Base-by-base conservation (phyloP, 2,329 filamentous ascomycete genomes). In the Trichoderma aggressivum region DNA sequence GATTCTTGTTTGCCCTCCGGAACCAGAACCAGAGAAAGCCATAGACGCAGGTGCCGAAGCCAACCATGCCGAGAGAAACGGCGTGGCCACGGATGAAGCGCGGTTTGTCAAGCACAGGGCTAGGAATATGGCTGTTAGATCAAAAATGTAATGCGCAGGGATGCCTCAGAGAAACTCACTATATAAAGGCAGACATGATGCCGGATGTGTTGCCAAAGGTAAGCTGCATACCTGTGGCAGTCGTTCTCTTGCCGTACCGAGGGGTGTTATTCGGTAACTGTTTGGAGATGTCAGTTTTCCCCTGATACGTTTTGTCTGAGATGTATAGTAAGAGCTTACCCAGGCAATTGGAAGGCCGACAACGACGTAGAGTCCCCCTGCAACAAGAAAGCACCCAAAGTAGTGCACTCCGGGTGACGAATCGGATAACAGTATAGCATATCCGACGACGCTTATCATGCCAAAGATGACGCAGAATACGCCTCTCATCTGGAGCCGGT, bases 361-460 rank as follows among this genome's bases (percentile, higher is more conserved):
- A 3, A 86, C 79, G 28, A 88, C 82, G 74, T 94, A 95, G 3
- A 95, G 78, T 0, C 92, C 92, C 72, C 89, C 85, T 0, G 92
- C 92, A 0, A 94, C 88, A n/a, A 95, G 81, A 78, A 94, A 91
- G 73, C 91, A 94, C 74, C 82, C 92, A 74, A 92, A 91, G 76
- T 94, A 94, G 74, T 91, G 90, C 7, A 89, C 91, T 0, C 88
- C 89, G 0, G 87, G 83, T 1, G 87, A 80, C 2, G 85, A 82
- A 61, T 90, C 82, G 1, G 89, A 87, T 56, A 94, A 85, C 71
- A 94, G 77, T 36, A 94, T 83, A 0, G 85, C 90, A 71, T 94
- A 94, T 0, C 92, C 92, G 2, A 92, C 77, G 18, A 92, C 87
- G 47, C 89, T 90, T 43, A 93, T 81, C 1, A 82, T 74, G 8